Base-by-base conservation (phyloP, 129 eudicot genomes). In the Arctium minus region DNA sequence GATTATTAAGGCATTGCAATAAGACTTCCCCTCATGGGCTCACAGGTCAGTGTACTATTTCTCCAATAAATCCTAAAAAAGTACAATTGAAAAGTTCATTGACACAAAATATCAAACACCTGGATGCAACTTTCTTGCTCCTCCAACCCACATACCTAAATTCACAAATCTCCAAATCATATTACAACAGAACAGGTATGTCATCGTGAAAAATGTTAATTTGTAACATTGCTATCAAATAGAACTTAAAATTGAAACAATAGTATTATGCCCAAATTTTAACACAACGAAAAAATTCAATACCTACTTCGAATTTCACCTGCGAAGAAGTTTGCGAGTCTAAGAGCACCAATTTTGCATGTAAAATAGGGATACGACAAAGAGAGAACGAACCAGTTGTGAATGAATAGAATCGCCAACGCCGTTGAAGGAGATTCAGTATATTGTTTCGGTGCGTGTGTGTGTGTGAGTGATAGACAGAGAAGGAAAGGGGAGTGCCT, bases 91-190 rank as follows among this genome's bases (percentile, higher is more conserved):
- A 35, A 48, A 70, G 60, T 40, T 53, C 74, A 37, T 9, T 70
- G 72, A 83, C 29, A 30, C 73, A 83, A 77, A 83, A 77, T 72
- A 68, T 83, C 65, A 8, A 70, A 70, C 72, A 83, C 40, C 75
- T 75, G 35, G 80, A 2, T 74, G 80, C 80, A 82, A 81, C 53
- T 22, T 44, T 44, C 69, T 4, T 64, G 37, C 70, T 62, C 67
- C n/a, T 42, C 11, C 9, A 0, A 39, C 44, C 11, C 10, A 68
- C 31, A 30, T 36, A 72, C 33, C 83, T 35, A 48, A 36, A 80
- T 50, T 72, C 70, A 48, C 64, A 18, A 32, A 80, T 4, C 44
- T 64, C 2, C 5, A 62, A n/a, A 17, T 9, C 18, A 35, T 72
- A 60, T 35, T 12, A 73, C 79, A 27, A 60, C n/a, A 60, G 64